Evolutionary conservation across 1,139 yeast genomes (phyloP).

Genomic region (Protomyces inundatus): DNA sequence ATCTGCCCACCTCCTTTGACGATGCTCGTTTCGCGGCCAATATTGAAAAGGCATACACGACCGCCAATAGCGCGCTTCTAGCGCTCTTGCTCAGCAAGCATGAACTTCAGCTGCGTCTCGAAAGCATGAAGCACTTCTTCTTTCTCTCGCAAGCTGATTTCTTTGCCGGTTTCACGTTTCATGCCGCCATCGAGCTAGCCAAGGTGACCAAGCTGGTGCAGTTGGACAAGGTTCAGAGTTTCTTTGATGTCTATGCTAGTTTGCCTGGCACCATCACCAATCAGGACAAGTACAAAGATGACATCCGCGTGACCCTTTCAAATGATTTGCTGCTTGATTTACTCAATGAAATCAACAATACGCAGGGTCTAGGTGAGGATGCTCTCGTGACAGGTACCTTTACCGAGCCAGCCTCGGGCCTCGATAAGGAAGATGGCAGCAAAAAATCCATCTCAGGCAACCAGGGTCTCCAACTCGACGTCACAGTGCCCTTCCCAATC

Average conservation of each 20-base stretch:
- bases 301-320: conserved; percentile 37
- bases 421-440: conserved; percentile 8
- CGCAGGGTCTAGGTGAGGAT: conserved; percentile 56
- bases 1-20: conserved; percentile 25
- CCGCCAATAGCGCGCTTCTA: conserved; percentile 63
- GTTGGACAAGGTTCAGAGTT: conserved; percentile 42
- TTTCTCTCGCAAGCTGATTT: conserved; percentile 55
- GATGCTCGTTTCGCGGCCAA: conserved; percentile 39
- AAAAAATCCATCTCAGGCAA: conserved; percentile 40
- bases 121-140: conserved; percentile 46
- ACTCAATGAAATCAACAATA: conserved; percentile 59
- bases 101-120: conserved; percentile 43
- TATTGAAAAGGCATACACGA: conserved; percentile 57
- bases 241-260: conserved; percentile 42
- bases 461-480: conserved; percentile 60
- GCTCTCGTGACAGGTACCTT: conserved; percentile 38
- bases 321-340: conserved; percentile 49
- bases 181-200: conserved; percentile 43
- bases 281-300: conserved; percentile 42
- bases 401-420: conserved; percentile 36
- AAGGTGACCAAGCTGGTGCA: conserved; percentile 43
- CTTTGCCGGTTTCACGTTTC: conserved; percentile 46
- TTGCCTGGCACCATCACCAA: conserved; percentile 44
- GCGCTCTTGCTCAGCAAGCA: conserved; percentile 59
- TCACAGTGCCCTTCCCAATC: conserved; percentile 77